These are phyloP conservation scores for Rostrohypoxylon terebratum DNA, from an alignment of 495 filamentous ascomycete species.

Conservation along the genomic window DNA sequence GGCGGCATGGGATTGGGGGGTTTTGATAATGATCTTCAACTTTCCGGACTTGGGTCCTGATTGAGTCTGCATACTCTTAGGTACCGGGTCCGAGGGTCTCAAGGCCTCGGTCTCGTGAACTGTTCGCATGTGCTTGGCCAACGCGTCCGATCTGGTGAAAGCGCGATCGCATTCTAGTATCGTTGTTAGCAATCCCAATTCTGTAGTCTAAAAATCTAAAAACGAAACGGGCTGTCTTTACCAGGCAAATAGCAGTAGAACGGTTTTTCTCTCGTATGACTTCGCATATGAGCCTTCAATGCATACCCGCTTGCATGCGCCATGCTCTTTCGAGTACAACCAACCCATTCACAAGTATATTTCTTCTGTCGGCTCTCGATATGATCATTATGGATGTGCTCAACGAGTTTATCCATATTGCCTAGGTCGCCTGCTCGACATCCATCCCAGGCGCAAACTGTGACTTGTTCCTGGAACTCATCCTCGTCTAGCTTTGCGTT, in stretches of 20 bases:
- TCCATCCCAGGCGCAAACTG: conserved; percentile 87
- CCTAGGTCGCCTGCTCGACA: conserved; percentile 82
- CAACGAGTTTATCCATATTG: conserved; percentile 94
- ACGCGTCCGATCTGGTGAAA: conserved; percentile 95
- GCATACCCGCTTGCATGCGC: conserved; percentile 96
- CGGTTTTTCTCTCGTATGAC: conserved; percentile 97
- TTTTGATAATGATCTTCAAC: conserved; percentile 73
- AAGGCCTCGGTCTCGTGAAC: conserved; percentile 97
- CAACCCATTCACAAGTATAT: conserved; percentile 95
- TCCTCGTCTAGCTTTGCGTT: conserved; percentile 77
- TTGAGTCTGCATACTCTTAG: conserved; percentile 73
- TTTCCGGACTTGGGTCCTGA: conserved; percentile 66
- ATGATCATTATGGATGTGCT: conserved; percentile 93
- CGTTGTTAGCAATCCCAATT: conserved; percentile 19
- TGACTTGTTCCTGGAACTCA: conserved; percentile 89
- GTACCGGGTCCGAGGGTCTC: conserved; percentile 86
- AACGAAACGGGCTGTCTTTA: conserved; percentile 56
- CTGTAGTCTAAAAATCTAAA: background rate
- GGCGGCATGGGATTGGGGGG: conserved; percentile 64
- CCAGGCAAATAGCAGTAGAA: conserved; percentile 96
- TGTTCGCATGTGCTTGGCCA: conserved; percentile 98
- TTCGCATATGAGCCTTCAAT: conserved; percentile 94
- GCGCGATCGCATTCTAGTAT: conserved; percentile 91
- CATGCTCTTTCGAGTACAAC: conserved; percentile 86
- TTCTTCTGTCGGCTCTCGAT: conserved; percentile 78